Evolutionary conservation across 768 basidiomycete species (phyloP).

Genomic region (Tricholoma terreum): DNA sequence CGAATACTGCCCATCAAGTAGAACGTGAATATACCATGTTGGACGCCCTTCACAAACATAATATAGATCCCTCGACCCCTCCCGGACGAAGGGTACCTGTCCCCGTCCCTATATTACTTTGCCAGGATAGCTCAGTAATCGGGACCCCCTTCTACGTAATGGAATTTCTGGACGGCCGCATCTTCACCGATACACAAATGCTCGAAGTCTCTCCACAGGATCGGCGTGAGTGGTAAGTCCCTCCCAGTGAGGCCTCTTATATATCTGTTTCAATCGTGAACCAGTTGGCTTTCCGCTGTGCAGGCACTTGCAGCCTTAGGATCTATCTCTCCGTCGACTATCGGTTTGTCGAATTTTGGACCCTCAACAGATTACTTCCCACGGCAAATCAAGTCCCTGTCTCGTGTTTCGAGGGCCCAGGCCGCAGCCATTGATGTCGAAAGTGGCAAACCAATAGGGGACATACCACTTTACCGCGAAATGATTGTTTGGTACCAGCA

Average conservation of each 20-base stretch:
- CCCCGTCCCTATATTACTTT: slow-evolving; percentile 79
- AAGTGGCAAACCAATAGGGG: slow-evolving; percentile 53
- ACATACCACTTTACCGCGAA: slow-evolving; percentile 73
- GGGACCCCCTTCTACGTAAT: slow-evolving; percentile 96
- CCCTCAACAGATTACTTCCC: slow-evolving; percentile 83
- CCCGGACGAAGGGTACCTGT: slow-evolving; percentile 67
- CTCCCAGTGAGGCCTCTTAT: neutral
- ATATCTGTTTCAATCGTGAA: neutral
- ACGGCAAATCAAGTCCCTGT: slow-evolving; percentile 89
- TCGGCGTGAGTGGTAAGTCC: slow-evolving; percentile 65
- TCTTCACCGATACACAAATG: slow-evolving; percentile 86
- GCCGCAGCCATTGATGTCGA: slow-evolving; percentile 66
- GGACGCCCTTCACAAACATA: slow-evolving; percentile 71
- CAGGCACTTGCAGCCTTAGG: slow-evolving; percentile 66
- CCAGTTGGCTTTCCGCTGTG: slow-evolving; percentile 78
- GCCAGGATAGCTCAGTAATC: slow-evolving; percentile 71
- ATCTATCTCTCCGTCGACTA: slow-evolving; percentile 54
- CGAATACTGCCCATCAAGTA: slow-evolving; percentile 90
- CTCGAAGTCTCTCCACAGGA: slow-evolving; percentile 60
- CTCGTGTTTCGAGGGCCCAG: slow-evolving; percentile 78
- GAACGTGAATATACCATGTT: slow-evolving; percentile 91
- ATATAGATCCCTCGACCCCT: slow-evolving; percentile 50
- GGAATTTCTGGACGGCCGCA: slow-evolving; percentile 92
- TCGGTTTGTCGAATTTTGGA: slow-evolving; percentile 73
- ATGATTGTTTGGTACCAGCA: slow-evolving; percentile 73